Evolutionary conservation across 129 eudicot species (phyloP).

Genomic region (Flaveria sonorensis): DNA sequence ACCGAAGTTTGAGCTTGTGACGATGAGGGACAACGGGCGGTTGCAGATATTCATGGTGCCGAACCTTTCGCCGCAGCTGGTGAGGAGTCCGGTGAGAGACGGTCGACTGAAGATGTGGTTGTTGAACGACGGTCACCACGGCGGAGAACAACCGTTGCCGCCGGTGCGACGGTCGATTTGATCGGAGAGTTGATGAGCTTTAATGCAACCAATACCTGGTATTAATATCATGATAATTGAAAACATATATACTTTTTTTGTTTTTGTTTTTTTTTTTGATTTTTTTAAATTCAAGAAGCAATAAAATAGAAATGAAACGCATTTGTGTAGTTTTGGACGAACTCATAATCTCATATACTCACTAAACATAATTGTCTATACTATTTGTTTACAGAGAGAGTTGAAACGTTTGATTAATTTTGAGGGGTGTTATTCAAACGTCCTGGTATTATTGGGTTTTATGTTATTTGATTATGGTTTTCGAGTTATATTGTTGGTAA

Average conservation of each 20-base stretch:
- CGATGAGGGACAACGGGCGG: slow-evolving; percentile 35
- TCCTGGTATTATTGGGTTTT: no score
- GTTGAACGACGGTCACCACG: slow-evolving; percentile 11
- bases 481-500: no score
- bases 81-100: slow-evolving; percentile 25
- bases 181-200: background rate
- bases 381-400: no score
- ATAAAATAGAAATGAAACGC: background rate
- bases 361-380: no score
- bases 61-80: slow-evolving; percentile 23
- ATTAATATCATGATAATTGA: slow-evolving; percentile 4
- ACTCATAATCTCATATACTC: no score
- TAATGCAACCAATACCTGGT: slow-evolving; percentile 6
- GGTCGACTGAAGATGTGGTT: slow-evolving; percentile 35
- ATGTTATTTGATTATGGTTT: no score
- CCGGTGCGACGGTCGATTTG: slow-evolving; percentile 17
- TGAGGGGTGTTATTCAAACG: no score
- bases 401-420: no score
- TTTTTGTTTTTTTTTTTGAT: background rate
- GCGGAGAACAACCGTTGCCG: slow-evolving; percentile 1
- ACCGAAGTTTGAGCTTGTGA: slow-evolving; percentile 28
- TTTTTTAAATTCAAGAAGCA: background rate
- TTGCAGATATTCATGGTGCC: slow-evolving; percentile 32
- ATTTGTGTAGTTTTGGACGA: no score
- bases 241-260: background rate